Evolutionary conservation across 352 stramenopile species (phyloP), one percentile per base, ranked within the genome.

Genomic region (Blastocystis sp.): DNA sequence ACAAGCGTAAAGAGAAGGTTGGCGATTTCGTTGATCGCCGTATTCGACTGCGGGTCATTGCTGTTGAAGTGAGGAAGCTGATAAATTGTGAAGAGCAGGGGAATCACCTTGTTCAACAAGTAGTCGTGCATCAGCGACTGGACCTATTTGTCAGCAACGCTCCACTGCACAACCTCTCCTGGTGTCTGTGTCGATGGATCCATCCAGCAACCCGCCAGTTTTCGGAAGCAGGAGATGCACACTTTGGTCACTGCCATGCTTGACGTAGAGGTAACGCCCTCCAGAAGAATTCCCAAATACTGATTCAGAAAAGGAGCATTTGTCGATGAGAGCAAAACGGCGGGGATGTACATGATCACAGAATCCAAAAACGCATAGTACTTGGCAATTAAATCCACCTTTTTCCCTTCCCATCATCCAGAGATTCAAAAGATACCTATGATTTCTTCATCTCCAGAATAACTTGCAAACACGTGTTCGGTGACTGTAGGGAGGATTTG

Each of bases 11-110:
- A 61, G 9, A 84, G 23, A 15, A 84, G 26, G 18, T 5, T 26
- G 18, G 23, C 73, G n/a, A 84, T 64, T 55, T 84, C 73, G 47
- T 84, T 84, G 5, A 84, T 39, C 20, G 53, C 62, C 23, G 73
- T 84, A n/a, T 66, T 84, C 23, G 47, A 66, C 50, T 54, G 47
- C 29, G 73, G 50, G 53, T 84, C 53, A 5, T 20, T 13, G 7
- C 43, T 64, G 34, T 66, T 39, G 39, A 84, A 84, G 23, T 66
- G 50, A 20, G 73, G 29, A 26, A 39, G 23, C 37, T 66, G 73
- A 45, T 68, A 23, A 7, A 66, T 37, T 34, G 59, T 29, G 56
- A 84, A 84, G 7, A 68, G 13, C 20, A 84, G 11, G 9, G 73
- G 73, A 13, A 68, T 8, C 18, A 84, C 47, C 41, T 84, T 55